phyloP scores from a whole-genome alignment of 805 yeast species.

The Ogataea pilisensis region DNA sequence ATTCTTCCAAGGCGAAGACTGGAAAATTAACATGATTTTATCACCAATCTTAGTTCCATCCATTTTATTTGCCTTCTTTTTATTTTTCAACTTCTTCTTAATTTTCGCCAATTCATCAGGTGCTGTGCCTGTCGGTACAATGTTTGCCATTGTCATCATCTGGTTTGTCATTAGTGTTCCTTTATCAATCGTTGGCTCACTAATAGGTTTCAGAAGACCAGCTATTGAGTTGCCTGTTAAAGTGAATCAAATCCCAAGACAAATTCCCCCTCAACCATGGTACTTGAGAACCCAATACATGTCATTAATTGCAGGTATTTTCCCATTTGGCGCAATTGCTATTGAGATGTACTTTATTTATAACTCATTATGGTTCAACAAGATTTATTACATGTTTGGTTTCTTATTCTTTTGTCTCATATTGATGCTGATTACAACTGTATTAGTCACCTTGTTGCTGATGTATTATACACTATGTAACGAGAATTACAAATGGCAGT shows the following conservation, averaged over 20 bases:
- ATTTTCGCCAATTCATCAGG: conserved; percentile 81
- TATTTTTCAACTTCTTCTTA: conserved; percentile 77
- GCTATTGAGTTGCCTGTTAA: conserved; percentile 57
- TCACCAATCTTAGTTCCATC: conserved; percentile 91
- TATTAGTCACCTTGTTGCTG: conserved; percentile 73
- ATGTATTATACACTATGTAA: conserved; percentile 81
- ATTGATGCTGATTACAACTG: conserved; percentile 78
- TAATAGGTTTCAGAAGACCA: conserved; percentile 63
- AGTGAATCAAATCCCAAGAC: conserved; percentile 94
- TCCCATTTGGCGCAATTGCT: conserved; percentile 93
- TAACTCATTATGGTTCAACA: conserved; percentile 89
- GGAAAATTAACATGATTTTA: conserved; percentile 81
- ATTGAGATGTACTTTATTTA: conserved; percentile 92
- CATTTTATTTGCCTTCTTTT: conserved; percentile 53
- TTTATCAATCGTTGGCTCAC: conserved; percentile 76
- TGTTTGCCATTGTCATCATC: conserved; percentile 71
- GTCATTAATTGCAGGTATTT: conserved; percentile 75
- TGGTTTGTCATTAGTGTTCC: conserved; percentile 90
- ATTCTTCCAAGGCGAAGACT: conserved; percentile 85
- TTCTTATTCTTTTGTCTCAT: conserved; percentile 84
- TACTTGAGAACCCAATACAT: conserved; percentile 66
- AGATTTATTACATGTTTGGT: conserved; percentile 96
- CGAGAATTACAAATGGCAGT: conserved; percentile 96
- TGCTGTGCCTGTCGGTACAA: conserved; percentile 89
- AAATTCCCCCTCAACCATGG: conserved; percentile 89